A percentile compares a stretch with the other conserved stretches of the same genome.
phyloP scores from a whole-genome alignment of 169 alveolate species.

The Plasmodium malariae region DNA sequence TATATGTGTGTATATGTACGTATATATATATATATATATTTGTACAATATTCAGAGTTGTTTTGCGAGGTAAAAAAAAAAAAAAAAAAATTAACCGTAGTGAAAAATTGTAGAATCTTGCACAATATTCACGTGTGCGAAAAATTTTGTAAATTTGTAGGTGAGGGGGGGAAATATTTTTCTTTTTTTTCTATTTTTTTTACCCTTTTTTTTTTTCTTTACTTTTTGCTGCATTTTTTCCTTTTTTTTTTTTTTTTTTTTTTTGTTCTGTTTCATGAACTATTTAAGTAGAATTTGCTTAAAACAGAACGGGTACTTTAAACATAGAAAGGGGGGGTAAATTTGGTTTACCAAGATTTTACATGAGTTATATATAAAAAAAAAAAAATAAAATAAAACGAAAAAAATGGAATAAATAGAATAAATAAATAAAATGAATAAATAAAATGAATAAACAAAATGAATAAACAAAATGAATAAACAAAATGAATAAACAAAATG shows the following conservation, averaged over 20 bases:
- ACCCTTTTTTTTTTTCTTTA: no score
- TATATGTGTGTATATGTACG: no score
- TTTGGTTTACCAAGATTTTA: neutral
- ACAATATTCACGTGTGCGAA: conserved; percentile 18
- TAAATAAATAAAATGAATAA: no score
- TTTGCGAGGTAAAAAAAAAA: conserved; percentile 1
- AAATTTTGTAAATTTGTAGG: neutral
- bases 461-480: no score
- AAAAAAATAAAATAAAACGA: neutral
- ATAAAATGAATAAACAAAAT: no score
- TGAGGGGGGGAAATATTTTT: neutral
- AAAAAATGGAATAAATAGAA: no score
- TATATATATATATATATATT: neutral
- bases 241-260: neutral
- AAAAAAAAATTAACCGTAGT: neutral
- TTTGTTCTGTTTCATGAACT: neutral
- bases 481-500: no score
- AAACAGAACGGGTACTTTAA: neutral
- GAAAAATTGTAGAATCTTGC: conserved; percentile 35
- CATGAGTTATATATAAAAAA: neutral
- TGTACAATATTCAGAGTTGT: neutral
- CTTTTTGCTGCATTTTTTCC: no score
- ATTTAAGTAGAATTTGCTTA: neutral
- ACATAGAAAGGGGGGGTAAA: neutral
- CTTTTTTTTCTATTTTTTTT: neutral